These are phyloP conservation scores for Chrysochromulina parva DNA, from an alignment of 78 protist genomes.

Conservation along the genomic window DNA sequence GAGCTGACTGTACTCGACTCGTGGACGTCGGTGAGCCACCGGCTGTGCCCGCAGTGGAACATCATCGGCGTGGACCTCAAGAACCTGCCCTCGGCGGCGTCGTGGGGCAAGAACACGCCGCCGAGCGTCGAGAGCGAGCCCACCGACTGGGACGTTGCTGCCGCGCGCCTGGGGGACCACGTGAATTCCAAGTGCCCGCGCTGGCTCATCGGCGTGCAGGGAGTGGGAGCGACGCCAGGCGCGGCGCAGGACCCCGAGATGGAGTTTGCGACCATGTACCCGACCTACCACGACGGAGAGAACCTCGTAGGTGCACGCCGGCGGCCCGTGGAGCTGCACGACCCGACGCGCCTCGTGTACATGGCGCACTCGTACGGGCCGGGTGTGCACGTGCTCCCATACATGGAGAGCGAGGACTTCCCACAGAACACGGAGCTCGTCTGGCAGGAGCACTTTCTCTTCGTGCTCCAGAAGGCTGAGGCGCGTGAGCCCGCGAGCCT, in stretches of 20 bases:
- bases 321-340: not conserved
- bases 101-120: not conserved
- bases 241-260: not conserved
- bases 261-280: not conserved
- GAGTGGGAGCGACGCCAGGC: not conserved
- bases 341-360: not conserved
- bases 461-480: not conserved
- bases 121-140: not conserved
- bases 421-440: not conserved
- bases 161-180: conserved; percentile 10
- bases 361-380: not conserved
- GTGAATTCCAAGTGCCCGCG: not conserved
- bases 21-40: not conserved
- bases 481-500: not conserved
- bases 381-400: not conserved
- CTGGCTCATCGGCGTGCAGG: conserved; percentile 1
- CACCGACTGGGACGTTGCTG: not conserved
- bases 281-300: not conserved
- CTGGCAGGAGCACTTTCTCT: not conserved
- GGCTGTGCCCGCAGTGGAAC: not conserved
- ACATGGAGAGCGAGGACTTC: not conserved
- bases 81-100: not conserved
- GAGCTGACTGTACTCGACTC: not conserved
- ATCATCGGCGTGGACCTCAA: not conserved
- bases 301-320: not conserved